Evolutionary conservation across 495 filamentous ascomycete species (phyloP), one percentile per base, ranked within the genome.

Genomic region (Tuber aestivum): DNA sequence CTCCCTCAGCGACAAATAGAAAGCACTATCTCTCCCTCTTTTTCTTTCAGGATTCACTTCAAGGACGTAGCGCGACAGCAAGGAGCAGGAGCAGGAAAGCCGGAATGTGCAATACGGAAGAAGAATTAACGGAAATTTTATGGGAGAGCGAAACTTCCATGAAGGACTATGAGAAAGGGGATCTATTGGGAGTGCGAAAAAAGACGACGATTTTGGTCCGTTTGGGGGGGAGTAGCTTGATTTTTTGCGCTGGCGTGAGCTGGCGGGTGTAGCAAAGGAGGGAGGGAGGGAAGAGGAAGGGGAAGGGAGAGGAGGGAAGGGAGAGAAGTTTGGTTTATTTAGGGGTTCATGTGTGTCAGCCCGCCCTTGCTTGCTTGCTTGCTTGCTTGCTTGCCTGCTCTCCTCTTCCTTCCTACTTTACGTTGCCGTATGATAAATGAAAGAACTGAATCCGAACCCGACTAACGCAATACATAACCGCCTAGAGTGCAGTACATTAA

Each of bases 141-240:
- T 70, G 50, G 32, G n/a, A 70, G 20, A 73, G 78, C 78, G 72
- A 79, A 79, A 79, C 77, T 79, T 79, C 76, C 78, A 79, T 79
- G 70, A 77, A 79, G 77, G 69, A 71, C n/a, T 48, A 32, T 32
- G 16, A 16, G 65, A 37, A 23, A 3, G 71, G n/a, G 50, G 70
- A 16, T 68, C 74, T 45, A 38, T n/a, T n/a, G 48, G 48, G 48
- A 23, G 45, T 3, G 23, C 0, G 48, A 23, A n/a, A 9, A 44
- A 18, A 41, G 41, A 41, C 41, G 41, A 56, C 48, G 9, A 56
- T 23, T 50, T 40, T 37, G n/a, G 23, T 12, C n/a, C 18, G 74
- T 41, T 69, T 70, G 73, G 70, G 45, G 20, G 41, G 41, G 35
- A n/a, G 69, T 42, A 68, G 45, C 41, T 61, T 61, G 23, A 12